Evolutionary conservation across 2,329 filamentous ascomycete genomes (phyloP).

Genomic region (Alternaria metachromatica): DNA sequence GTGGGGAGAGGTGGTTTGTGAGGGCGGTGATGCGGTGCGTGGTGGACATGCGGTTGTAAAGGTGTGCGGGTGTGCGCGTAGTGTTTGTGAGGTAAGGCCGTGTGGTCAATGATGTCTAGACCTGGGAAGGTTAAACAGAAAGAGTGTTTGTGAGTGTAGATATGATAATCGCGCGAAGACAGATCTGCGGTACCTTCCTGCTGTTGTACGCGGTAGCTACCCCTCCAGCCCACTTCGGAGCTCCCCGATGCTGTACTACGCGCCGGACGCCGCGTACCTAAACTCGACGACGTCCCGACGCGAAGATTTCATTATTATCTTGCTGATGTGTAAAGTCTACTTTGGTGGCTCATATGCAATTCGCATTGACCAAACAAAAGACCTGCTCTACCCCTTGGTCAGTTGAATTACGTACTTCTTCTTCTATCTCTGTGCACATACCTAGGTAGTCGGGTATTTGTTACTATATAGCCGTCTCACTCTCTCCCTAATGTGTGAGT

Average conservation of each 20-base stretch:
- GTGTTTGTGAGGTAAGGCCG: no score
- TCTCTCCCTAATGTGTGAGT: background rate
- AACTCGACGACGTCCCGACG: background rate
- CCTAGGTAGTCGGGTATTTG: no score
- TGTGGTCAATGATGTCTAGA: background rate
- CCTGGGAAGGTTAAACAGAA: background rate
- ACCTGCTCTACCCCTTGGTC: background rate
- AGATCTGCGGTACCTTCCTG: background rate
- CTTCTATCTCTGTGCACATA: background rate
- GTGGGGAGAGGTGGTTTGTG: conserved; percentile 22
- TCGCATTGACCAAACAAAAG: background rate
- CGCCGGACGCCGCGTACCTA: conserved; percentile 4
- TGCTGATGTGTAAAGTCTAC: background rate
- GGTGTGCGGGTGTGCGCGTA: background rate
- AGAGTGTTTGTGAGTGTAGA: background rate
- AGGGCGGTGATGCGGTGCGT: conserved; percentile 29
- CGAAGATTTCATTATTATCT: rapidly evolving
- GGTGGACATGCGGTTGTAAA: conserved; percentile 22
- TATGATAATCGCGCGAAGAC: background rate
- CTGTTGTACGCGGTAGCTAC: background rate
- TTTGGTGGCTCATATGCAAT: background rate
- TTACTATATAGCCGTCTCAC: background rate
- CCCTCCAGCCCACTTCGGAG: conserved; percentile 11
- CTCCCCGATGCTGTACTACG: background rate
- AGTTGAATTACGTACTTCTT: background rate